Conservation (phyloP, 1,284 basidiomycete genomes). For the Irpex lacteus region DNA sequence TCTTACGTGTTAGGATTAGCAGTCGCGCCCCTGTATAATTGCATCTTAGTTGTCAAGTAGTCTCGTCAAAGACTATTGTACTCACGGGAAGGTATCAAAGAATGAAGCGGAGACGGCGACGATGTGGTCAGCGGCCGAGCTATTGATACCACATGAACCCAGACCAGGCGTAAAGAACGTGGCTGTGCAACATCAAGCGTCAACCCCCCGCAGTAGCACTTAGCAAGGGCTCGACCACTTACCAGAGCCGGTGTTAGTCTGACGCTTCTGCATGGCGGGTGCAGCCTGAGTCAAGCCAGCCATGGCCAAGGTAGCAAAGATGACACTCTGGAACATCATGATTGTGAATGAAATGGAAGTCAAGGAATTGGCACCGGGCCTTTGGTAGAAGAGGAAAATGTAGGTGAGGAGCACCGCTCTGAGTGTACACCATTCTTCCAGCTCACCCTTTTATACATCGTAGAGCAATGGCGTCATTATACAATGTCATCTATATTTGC, state of each 20-base stretch:
- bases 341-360: not conserved
- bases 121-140: slow-evolving; percentile 25
- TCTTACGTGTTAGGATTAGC: slow-evolving; percentile 20
- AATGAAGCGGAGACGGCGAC: slow-evolving; percentile 28
- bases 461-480: not conserved
- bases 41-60: not conserved
- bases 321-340: not conserved
- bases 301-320: not conserved
- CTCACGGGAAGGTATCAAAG: slow-evolving; percentile 23
- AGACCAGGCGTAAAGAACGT: slow-evolving; percentile 27
- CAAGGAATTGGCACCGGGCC: not conserved
- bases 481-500: not conserved
- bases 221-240: not conserved
- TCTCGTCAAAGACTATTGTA: not conserved
- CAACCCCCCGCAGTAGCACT: not conserved
- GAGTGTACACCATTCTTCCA: not conserved
- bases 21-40: slow-evolving; percentile 10
- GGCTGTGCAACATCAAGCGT: not conserved
- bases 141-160: slow-evolving; percentile 31
- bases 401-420: not conserved
- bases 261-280: not conserved
- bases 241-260: not conserved
- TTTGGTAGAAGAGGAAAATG: not conserved
- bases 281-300: not conserved
- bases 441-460: not conserved